These are phyloP conservation scores for Picea abies DNA, from an alignment of 83 land plant species.

Conservation along the genomic window DNA sequence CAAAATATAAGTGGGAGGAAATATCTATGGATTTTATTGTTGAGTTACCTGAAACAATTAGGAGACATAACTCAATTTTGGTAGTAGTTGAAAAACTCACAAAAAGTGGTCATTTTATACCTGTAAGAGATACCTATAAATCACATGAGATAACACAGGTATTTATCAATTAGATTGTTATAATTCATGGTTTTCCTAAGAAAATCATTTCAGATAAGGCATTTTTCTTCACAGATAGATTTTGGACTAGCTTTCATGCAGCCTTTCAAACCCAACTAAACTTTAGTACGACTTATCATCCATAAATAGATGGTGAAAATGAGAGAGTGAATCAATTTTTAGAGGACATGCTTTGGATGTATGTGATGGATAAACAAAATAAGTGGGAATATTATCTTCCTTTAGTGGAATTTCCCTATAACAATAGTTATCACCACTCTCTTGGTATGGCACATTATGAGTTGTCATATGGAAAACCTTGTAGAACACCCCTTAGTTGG, in stretches of 20 bases:
- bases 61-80: neutral
- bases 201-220: slow-evolving; percentile 3
- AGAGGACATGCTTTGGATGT: slow-evolving; percentile 7
- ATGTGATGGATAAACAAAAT: neutral
- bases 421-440: neutral
- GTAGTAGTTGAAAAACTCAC: slow-evolving; percentile 6
- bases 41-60: neutral
- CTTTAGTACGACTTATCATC: slow-evolving; percentile 17
- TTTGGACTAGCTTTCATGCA: neutral
- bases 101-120: slow-evolving; percentile 15
- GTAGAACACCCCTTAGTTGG: neutral
- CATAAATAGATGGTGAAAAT: slow-evolving; percentile 4
- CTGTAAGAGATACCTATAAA: neutral
- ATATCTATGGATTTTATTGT: slow-evolving; percentile 17
- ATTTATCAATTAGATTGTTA: neutral
- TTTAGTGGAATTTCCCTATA: slow-evolving; percentile 11
- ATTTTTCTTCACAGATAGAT: neutral
- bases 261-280: neutral
- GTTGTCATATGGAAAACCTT: neutral
- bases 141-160: neutral
- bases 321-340: neutral
- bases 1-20: neutral
- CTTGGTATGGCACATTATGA: slow-evolving; percentile 1
- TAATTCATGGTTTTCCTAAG: slow-evolving; percentile 5
- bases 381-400: slow-evolving; percentile 3